Conservation (phyloP, 225 moss, liverwort and hornwort species). For the Bryoerythrophyllum caledonicum region DNA sequence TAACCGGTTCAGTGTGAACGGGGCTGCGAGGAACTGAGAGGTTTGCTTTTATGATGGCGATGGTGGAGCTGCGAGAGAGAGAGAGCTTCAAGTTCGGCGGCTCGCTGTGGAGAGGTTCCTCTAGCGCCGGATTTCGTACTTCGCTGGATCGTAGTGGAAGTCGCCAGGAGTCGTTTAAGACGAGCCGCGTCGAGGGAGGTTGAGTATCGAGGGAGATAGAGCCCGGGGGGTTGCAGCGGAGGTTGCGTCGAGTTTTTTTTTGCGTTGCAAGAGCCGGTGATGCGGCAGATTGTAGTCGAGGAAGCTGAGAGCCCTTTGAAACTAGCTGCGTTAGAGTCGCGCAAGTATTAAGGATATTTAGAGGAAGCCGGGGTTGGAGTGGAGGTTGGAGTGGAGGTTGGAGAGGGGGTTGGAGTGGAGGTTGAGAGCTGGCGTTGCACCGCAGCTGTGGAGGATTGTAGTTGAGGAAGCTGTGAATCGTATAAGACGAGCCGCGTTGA, state of each 20-base stretch:
- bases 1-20: constrained; percentile 21
- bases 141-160: background rate
- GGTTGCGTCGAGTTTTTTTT: background rate
- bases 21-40: background rate
- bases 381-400: no score
- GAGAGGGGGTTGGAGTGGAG: no score
- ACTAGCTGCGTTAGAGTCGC: background rate
- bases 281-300: background rate
- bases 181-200: background rate
- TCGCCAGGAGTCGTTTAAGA: background rate
- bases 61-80: background rate
- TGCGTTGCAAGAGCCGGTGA: background rate
- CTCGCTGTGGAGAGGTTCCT: background rate
- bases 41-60: background rate
- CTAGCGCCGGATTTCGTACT: background rate
- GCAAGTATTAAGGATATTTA: background rate
- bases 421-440: background rate
- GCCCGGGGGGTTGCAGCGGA: background rate
- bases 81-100: constrained; percentile 1
- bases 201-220: background rate
- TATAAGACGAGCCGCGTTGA: constrained; percentile 5
- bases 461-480: background rate
- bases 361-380: background rate
- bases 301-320: background rate
- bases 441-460: background rate